Conservation (phyloP, 331 rosid species). For the Cydonia oblonga region DNA sequence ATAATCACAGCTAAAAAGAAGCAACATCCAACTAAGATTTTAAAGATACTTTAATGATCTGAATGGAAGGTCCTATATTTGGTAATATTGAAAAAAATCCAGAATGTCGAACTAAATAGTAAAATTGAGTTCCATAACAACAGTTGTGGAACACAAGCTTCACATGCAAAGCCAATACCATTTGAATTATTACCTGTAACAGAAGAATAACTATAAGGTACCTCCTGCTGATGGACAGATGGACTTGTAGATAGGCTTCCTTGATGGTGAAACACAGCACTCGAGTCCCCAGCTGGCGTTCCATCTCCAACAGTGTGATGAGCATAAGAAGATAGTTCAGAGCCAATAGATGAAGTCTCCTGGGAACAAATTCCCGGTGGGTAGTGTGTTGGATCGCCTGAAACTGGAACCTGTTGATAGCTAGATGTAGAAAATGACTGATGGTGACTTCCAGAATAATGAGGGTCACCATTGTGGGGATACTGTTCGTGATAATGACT, state of each 20-base stretch:
- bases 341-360: constrained; percentile 39
- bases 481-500: constrained; percentile 60
- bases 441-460: constrained; percentile 45
- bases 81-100: not conserved
- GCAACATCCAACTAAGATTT: not conserved
- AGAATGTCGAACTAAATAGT: constrained; percentile 15
- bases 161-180: constrained; percentile 46
- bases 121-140: constrained; percentile 32
- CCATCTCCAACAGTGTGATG: constrained; percentile 44
- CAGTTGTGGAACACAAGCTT: constrained; percentile 33
- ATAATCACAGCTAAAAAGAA: not conserved
- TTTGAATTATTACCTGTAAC: constrained; percentile 85
- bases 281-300: constrained; percentile 41
- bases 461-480: constrained; percentile 39
- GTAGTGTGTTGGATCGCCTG: constrained; percentile 38
- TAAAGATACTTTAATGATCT: not conserved
- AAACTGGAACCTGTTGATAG: constrained; percentile 61
- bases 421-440: constrained; percentile 50
- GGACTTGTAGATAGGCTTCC: constrained; percentile 52
- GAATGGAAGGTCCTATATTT: not conserved
- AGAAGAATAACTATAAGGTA: constrained; percentile 99
- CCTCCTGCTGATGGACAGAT: constrained; percentile 96
- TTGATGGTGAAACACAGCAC: constrained; percentile 43
- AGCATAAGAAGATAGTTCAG: constrained; percentile 43
- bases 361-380: constrained; percentile 36